These are phyloP conservation scores for Ogataea henricii DNA, from an alignment of 805 yeast species.

Conservation along the genomic window DNA sequence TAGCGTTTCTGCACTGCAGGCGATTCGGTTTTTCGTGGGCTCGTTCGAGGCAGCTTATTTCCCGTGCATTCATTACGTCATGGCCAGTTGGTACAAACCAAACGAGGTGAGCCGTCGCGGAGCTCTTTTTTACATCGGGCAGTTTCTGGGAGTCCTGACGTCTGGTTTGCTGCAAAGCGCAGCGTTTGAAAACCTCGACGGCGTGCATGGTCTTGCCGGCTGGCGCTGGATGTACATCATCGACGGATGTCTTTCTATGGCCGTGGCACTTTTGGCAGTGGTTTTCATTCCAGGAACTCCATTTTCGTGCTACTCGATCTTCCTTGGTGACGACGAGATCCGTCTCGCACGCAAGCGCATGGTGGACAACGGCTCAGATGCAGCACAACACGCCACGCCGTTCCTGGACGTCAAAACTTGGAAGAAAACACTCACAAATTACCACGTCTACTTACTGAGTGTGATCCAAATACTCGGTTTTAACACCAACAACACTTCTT, in stretches of 20 bases:
- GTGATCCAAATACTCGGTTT: constrained; percentile 60
- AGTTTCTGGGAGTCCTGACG: constrained; percentile 58
- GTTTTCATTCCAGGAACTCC: constrained; percentile 65
- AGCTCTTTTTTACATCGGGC: constrained; percentile 64
- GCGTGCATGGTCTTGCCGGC: constrained; percentile 38
- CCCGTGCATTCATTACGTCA: constrained; percentile 61
- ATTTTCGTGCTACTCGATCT: constrained; percentile 51
- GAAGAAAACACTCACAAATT: constrained; percentile 52
- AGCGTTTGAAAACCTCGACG: constrained; percentile 33
- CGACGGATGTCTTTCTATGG: constrained; percentile 44
- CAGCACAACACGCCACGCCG: constrained; percentile 27
- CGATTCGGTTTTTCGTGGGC: constrained; percentile 65
- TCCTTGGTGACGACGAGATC: constrained; percentile 58
- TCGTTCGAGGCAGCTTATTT: constrained; percentile 69
- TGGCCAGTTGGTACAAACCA: constrained; percentile 59
- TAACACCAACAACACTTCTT: constrained; percentile 59
- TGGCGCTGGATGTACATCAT: constrained; percentile 60
- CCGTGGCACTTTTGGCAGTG: constrained; percentile 31
- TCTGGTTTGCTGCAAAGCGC: constrained; percentile 55
- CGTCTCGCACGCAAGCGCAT: constrained; percentile 50
- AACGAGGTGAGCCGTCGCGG: constrained; percentile 62
- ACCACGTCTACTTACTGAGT: constrained; percentile 62
- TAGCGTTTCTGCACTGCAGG: constrained; percentile 54
- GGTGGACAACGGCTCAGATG: constrained; percentile 36
- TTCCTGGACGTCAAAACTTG: constrained; percentile 48